A percentile compares a stretch with the other conserved stretches of the same genome.
These are phyloP conservation scores for Psophocarpus tetragonolobus DNA, from an alignment of 306 rosid species.

Conservation along the genomic window DNA sequence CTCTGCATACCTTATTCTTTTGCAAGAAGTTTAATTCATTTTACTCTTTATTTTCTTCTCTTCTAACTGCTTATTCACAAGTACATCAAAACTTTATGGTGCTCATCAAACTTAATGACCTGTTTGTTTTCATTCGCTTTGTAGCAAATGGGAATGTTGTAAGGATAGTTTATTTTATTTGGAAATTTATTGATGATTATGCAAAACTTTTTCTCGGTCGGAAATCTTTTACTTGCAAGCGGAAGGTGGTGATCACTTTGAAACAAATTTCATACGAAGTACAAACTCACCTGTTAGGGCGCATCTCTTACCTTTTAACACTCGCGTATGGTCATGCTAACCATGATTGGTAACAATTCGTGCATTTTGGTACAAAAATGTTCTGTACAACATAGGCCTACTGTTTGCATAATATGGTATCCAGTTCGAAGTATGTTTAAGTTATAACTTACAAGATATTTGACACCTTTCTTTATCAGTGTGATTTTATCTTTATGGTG, in stretches of 20 bases:
- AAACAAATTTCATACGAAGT: not conserved
- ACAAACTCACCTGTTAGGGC: not conserved
- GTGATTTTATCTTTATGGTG: not conserved
- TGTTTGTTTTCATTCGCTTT: slow-evolving; percentile 5
- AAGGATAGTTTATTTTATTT: not conserved
- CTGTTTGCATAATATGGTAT: slow-evolving; percentile 20
- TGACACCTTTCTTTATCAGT: not conserved
- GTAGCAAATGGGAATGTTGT: slow-evolving; percentile 1
- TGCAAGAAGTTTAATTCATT: not conserved
- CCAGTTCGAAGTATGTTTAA: not conserved
- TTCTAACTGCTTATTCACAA: not conserved
- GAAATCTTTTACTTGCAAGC: not conserved
- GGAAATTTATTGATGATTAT: not conserved
- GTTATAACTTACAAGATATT: not conserved
- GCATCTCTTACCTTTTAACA: not conserved
- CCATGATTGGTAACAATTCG: not conserved
- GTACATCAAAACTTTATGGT: not conserved
- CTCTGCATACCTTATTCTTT: too few relatives aligned
- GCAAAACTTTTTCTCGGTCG: not conserved
- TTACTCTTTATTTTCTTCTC: not conserved
- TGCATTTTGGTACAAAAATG: not conserved
- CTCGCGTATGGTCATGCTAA: not conserved
- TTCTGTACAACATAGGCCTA: not conserved
- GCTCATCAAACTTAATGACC: not conserved
- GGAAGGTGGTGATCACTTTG: not conserved